Conservation (phyloP, 345 rosid genomes). For the Eutrema japonicum region DNA sequence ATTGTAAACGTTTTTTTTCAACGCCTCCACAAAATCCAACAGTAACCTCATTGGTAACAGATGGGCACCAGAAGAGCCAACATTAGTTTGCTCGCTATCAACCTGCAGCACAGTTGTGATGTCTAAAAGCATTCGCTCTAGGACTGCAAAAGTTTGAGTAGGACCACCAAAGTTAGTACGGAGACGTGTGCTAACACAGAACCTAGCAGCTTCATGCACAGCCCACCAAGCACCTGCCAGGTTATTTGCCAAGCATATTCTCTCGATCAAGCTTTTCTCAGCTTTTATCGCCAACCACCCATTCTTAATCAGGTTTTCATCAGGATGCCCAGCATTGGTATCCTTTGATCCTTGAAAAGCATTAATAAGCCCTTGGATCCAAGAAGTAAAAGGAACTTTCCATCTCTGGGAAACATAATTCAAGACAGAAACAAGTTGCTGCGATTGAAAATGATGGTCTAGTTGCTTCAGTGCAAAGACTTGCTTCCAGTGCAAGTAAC, state of each 20-base stretch:
- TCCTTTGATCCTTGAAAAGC: slow-evolving; percentile 60
- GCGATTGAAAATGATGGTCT: slow-evolving; percentile 73
- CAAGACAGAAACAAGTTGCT: slow-evolving; percentile 87
- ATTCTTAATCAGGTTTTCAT: slow-evolving; percentile 58
- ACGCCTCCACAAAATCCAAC: slow-evolving; percentile 88
- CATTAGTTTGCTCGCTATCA: slow-evolving; percentile 70
- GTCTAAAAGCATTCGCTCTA: slow-evolving; percentile 94
- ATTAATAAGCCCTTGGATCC: slow-evolving; percentile 77
- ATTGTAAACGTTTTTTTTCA: slow-evolving; percentile 88
- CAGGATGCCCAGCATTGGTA: slow-evolving; percentile 50
- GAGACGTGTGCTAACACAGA: slow-evolving; percentile 77
- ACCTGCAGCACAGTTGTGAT: slow-evolving; percentile 78
- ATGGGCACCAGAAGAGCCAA: slow-evolving; percentile 88
- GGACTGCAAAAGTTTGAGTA: slow-evolving; percentile 88
- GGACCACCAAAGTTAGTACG: slow-evolving; percentile 98
- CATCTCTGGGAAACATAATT: slow-evolving; percentile 91
- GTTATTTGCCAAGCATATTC: slow-evolving; percentile 67
- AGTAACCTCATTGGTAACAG: slow-evolving; percentile 90
- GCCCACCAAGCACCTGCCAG: slow-evolving; percentile 98
- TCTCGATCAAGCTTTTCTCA: slow-evolving; percentile 71
- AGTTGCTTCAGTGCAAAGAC: slow-evolving; percentile 79
- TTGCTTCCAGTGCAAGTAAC: slow-evolving; percentile 82
- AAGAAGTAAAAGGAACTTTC: slow-evolving; percentile 84
- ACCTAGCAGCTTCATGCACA: slow-evolving; percentile 93
- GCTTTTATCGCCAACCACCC: slow-evolving; percentile 59